Conservation (phyloP, 2,329 filamentous ascomycete species). For the Ophiosphaerella herpotricha region DNA sequence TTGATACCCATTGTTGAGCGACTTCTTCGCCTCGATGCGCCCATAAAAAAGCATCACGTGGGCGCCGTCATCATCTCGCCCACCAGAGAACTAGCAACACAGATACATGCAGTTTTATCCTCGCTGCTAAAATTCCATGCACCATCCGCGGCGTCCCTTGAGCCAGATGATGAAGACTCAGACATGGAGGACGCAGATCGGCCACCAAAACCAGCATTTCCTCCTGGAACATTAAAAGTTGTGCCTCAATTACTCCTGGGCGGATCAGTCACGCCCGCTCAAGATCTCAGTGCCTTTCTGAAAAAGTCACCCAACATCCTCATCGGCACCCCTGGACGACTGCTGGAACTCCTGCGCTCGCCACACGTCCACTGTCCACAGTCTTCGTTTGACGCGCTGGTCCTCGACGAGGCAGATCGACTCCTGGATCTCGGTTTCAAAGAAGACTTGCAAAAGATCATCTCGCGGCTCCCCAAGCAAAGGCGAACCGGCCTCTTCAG, state of each 20-base stretch:
- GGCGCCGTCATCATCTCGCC: constrained; percentile 91
- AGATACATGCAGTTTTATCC: constrained; percentile 82
- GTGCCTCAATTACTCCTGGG: constrained; percentile 82
- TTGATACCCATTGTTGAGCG: constrained; percentile 83
- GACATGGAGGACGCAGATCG: constrained; percentile 47
- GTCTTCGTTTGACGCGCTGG: constrained; percentile 86
- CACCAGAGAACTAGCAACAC: constrained; percentile 86
- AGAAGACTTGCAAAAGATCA: constrained; percentile 82
- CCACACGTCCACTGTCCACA: constrained; percentile 86
- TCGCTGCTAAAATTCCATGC: constrained; percentile 82
- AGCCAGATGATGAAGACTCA: constrained; percentile 54
- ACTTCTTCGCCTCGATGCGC: constrained; percentile 77
- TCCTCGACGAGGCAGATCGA: constrained; percentile 93
- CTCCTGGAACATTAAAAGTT: constrained; percentile 61
- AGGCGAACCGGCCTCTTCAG: constrained; percentile 91
- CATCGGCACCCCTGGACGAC: constrained; percentile 85
- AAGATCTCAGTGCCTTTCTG: constrained; percentile 85
- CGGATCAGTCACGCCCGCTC: constrained; percentile 77
- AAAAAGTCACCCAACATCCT: constrained; percentile 85
- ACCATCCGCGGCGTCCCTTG: constrained; percentile 71
- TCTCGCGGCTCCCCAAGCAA: constrained; percentile 87
- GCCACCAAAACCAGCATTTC: constrained; percentile 46
- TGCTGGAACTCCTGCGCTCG: constrained; percentile 84
- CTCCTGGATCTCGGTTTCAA: constrained; percentile 94
- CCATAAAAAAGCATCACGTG: constrained; percentile 86